These are phyloP conservation scores for Pseudopediastrum boryanum DNA, from an alignment of 139 green algal genomes.

Conservation along the genomic window DNA sequence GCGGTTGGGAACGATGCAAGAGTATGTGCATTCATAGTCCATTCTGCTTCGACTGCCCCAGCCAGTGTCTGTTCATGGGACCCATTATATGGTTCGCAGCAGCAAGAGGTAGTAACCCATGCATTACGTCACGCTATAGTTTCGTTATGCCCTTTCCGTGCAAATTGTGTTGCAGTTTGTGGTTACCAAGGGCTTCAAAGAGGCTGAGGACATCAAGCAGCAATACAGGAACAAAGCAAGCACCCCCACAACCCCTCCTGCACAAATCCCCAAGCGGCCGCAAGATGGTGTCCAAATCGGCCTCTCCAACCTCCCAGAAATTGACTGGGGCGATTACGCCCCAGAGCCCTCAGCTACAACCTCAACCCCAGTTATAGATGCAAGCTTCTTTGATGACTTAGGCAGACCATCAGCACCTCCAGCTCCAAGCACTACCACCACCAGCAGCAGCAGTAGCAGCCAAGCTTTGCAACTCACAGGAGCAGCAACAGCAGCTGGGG, in stretches of 20 bases:
- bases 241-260: slow-evolving; percentile 30
- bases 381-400: background rate
- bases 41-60: too few relatives aligned
- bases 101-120: background rate
- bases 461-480: background rate
- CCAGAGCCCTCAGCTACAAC: background rate
- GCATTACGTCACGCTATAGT: background rate
- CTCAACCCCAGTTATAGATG: background rate
- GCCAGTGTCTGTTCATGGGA: too few relatives aligned
- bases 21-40: background rate
- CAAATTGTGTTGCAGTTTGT: background rate
- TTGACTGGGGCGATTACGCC: slow-evolving; percentile 59
- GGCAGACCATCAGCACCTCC: background rate
- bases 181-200: slow-evolving; percentile 36
- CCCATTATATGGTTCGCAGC: background rate
- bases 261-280: slow-evolving; percentile 47
- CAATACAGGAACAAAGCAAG: slow-evolving; percentile 44
- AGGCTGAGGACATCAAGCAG: slow-evolving; percentile 70
- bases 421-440: background rate
- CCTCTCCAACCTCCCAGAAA: slow-evolving; percentile 62
- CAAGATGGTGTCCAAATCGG: slow-evolving; percentile 52
- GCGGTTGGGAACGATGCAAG: background rate
- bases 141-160: too few relatives aligned
- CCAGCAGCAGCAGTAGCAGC: background rate
- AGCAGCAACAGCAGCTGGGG: background rate